Base-by-base conservation (phyloP, 371 early-diverging fungal genomes). In the Mucor sp. region DNA sequence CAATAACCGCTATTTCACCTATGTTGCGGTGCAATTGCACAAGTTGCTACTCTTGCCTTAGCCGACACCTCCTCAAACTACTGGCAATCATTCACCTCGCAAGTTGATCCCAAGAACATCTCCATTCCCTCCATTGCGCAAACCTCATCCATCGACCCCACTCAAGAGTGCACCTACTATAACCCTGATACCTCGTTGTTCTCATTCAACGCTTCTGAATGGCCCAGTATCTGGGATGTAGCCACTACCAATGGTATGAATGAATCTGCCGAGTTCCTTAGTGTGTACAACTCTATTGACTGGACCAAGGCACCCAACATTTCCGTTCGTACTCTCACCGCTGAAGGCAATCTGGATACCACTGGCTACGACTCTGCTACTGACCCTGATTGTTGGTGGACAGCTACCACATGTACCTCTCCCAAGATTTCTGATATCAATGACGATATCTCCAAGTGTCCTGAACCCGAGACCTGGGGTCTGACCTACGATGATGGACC, bases 381-480 rank as follows among this genome's bases (percentile, higher is more conserved):
- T 23, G 82, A 82, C 66, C 80, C 82, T 50, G 78, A 82, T 43
- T 82, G 82, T 57, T 82, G 82, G 83, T 83, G 83, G 83, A 74
- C 75, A 55, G 70, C 74, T 6, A 63, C 76, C n/a, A 43, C 55
- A 4, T 83, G 82, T 76, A 69, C 69, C 33, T 63, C 39, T 6
- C 80, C 82, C 66, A 82, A 82, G 69, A 37, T 62, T 14, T 23
- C 65, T n/a, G 77, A 64, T 60, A 58, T 78, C 66, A 73, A 78
- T 44, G 67, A 68, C 21, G 83, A 83, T 68, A 78, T 83, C 47
- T 66, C 59, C 44, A 32, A 65, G 2, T 83, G 83, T 60, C 69
- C 74, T 60, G 78, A 82, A 44, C 80, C 82, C 28, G 78, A 79
- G 23, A 82, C 82, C 9, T 80, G 77, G 70, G 82, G 82, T 58